Evolutionary conservation across 1,139 yeast species (phyloP), one percentile per base, ranked within the genome.

Genomic region (Candida albicans): DNA sequence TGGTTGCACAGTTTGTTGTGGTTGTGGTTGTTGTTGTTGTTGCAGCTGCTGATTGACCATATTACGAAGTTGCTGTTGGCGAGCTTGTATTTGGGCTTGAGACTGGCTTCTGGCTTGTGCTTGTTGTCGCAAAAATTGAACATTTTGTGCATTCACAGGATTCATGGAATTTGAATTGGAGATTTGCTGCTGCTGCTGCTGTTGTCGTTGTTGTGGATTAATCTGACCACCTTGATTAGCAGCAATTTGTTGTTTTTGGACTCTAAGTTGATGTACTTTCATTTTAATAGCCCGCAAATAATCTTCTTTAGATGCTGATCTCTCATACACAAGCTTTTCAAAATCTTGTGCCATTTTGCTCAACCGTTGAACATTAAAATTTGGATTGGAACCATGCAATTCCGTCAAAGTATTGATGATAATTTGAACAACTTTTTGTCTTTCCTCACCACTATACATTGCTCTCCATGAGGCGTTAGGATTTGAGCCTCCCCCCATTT

Each of bases 21-120:
- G 33, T 32, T 33, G 43, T 22, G 13, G 43, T 36, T 33, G 36
- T n/a, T 32, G 34, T 33, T 40, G 48, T 51, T 75, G 64, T 44
- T 39, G 41, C 45, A 46, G 50, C 37, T 48, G 52, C 31, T 47
- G 51, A n/a, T 41, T 46, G 3, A 37, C 44, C 53, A 48, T 48
- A 18, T 37, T 45, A 32, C 48, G 48, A 18, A 45, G 52, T 35
- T 48, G 48, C 41, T 62, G 55, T 45, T 61, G 65, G 22, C 49
- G 49, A n/a, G 67, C 65, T 41, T 63, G 70, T 41, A 63, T 59
- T 43, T 63, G 68, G 7, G 67, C 68, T n/a, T 66, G 68, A 2
- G 64, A 54, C 44, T 73, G 79, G 47, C 71, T 80, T 52, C 79
- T 65, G 1, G 75, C 77, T 52, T 73, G 79, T 4, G 78, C 75